phyloP scores from a whole-genome alignment of 2,329 filamentous ascomycete genomes.

The Biscogniauxia marginata region DNA sequence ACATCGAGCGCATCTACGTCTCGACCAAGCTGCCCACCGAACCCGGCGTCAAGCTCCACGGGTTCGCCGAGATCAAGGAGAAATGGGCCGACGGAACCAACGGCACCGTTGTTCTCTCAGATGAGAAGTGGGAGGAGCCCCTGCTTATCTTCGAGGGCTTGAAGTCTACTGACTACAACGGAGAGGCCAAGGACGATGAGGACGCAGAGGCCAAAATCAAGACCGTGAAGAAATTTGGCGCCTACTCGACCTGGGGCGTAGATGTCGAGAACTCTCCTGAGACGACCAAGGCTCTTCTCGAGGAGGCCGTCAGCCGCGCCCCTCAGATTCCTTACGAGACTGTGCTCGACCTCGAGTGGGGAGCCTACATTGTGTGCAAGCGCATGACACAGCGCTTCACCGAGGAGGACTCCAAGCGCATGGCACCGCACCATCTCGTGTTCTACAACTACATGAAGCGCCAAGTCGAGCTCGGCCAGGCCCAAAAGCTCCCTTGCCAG shows the following conservation, averaged over 20 bases:
- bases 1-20: slow-evolving; percentile 28
- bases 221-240: slow-evolving; percentile 24
- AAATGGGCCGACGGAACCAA: slow-evolving; percentile 29
- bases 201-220: slow-evolving; percentile 24
- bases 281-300: slow-evolving; percentile 17
- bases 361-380: slow-evolving; percentile 31
- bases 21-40: slow-evolving; percentile 26
- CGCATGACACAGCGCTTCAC: slow-evolving; percentile 26
- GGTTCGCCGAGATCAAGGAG: slow-evolving; percentile 30
- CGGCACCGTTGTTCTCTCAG: slow-evolving; percentile 28
- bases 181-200: slow-evolving; percentile 18
- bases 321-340: slow-evolving; percentile 24
- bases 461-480: slow-evolving; percentile 24
- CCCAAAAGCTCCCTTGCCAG: slow-evolving; percentile 26
- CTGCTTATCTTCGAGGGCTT: slow-evolving; percentile 29
- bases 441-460: slow-evolving; percentile 31
- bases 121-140: slow-evolving; percentile 29
- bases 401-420: slow-evolving; percentile 21
- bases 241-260: slow-evolving; percentile 27
- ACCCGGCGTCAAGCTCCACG: slow-evolving; percentile 21
- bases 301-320: slow-evolving; percentile 18
- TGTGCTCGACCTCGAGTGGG: slow-evolving; percentile 28
- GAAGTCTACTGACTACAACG: slow-evolving; percentile 27
- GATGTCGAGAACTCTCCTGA: slow-evolving; percentile 29
- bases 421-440: slow-evolving; percentile 25